A percentile compares a stretch with the other conserved stretches of the same genome.
These are phyloP conservation scores for Achlya hypogyna DNA, from an alignment of 352 stramenopile genomes.

Conservation along the genomic window DNA sequence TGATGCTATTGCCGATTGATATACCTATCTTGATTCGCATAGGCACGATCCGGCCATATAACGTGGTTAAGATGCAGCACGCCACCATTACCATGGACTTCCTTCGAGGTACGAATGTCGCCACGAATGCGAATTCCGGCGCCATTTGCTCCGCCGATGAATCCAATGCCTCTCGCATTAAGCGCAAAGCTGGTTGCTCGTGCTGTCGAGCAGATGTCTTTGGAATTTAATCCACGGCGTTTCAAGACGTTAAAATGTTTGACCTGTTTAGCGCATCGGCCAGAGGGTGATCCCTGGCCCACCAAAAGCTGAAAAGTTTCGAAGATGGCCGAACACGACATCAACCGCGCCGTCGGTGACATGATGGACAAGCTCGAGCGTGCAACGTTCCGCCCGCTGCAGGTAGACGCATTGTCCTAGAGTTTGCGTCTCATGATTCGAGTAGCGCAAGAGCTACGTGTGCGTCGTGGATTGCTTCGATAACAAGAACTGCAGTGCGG, in stretches of 20 bases:
- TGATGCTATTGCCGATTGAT: no score
- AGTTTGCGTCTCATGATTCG: not conserved
- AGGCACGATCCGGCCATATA: no score
- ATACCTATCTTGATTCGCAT: no score
- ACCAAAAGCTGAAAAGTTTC: not conserved
- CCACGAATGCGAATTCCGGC: no score
- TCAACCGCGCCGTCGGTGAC: conserved; percentile 72
- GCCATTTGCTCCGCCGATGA: no score
- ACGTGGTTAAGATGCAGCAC: no score
- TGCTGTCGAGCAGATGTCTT: not conserved
- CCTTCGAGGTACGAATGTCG: no score
- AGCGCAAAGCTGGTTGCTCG: no score
- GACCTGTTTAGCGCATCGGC: not conserved
- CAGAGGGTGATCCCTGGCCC: not conserved
- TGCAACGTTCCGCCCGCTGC: conserved; percentile 58
- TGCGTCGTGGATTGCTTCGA: conserved; percentile 84
- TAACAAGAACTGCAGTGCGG: conserved; percentile 64
- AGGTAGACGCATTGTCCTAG: conserved; percentile 27
- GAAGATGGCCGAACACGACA: conserved; percentile 65
- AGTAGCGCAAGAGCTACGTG: conserved; percentile 65
- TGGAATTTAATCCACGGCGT: not conserved
- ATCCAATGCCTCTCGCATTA: no score
- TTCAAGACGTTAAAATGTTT: not conserved
- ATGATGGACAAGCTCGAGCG: conserved; percentile 81
- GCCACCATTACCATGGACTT: no score